Conservation (phyloP, 306 rosid species). For the Inga oerstediana region DNA sequence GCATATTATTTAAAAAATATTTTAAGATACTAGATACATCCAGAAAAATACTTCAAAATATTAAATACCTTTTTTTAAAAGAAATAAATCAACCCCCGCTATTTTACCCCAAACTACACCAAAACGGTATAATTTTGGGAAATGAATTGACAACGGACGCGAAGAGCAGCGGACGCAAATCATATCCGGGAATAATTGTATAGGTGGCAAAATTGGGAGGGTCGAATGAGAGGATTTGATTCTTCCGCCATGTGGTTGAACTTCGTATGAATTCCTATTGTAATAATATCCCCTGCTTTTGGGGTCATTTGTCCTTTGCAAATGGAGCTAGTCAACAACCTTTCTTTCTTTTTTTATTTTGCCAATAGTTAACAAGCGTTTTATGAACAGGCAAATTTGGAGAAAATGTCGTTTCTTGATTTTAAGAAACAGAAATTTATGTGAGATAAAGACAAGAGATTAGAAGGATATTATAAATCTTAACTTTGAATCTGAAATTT, state of each 20-base stretch:
- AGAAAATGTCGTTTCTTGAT: not conserved
- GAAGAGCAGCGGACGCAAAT: too few species aligned
- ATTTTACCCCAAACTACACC: too few species aligned
- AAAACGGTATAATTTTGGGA: too few species aligned
- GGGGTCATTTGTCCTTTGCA: not conserved
- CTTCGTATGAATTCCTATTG: not conserved
- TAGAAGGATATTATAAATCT: not conserved
- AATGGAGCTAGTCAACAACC: not conserved
- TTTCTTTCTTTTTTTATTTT: too few species aligned
- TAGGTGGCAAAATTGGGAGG: not conserved
- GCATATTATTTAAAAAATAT: too few species aligned
- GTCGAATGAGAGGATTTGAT: not conserved
- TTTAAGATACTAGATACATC: too few species aligned
- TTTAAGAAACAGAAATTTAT: too few species aligned
- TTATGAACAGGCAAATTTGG: not conserved
- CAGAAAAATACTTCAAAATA: too few species aligned
- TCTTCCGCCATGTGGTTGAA: not conserved
- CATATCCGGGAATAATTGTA: not conserved
- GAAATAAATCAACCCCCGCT: too few species aligned
- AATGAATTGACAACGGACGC: too few species aligned
- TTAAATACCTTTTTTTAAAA: too few species aligned
- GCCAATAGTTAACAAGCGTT: not conserved
- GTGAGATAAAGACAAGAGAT: not conserved
- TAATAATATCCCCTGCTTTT: slow-evolving; percentile 1
- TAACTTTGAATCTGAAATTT: not conserved